A percentile compares a stretch with the other conserved stretches of the same genome.
Conservation (phyloP, 1,284 basidiomycete genomes). For the Mycena citricolor region DNA sequence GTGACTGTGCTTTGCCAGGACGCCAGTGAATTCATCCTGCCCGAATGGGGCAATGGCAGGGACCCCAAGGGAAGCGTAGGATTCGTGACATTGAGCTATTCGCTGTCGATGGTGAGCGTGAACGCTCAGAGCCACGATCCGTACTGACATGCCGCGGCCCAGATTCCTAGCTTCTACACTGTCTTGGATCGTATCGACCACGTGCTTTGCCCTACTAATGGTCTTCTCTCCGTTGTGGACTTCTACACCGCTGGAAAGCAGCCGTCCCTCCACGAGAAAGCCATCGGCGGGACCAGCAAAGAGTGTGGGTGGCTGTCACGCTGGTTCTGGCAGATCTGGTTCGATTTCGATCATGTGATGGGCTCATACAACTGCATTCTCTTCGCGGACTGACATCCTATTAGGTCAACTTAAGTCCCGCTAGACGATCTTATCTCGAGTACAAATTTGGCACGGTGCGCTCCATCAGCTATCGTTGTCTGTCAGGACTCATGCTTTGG, state of each 20-base stretch:
- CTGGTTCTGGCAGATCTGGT: slow-evolving; percentile 86
- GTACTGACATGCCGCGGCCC: slow-evolving; percentile 3
- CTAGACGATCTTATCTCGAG: slow-evolving; percentile 74
- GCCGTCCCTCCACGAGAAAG: slow-evolving; percentile 57
- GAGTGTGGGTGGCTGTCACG: slow-evolving; percentile 73
- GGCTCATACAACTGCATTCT: slow-evolving; percentile 37
- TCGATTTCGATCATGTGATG: slow-evolving; percentile 82
- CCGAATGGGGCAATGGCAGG: slow-evolving; percentile 52
- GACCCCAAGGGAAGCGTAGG: slow-evolving; percentile 57
- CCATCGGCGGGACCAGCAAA: slow-evolving; percentile 70
- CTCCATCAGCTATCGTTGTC: slow-evolving; percentile 12
- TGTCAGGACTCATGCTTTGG: slow-evolving; percentile 3
- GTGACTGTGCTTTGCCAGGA: slow-evolving; percentile 77
- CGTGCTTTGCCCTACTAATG: slow-evolving; percentile 63
- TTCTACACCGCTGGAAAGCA: slow-evolving; percentile 75
- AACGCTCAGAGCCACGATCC: too few species aligned
- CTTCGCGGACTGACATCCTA: not conserved
- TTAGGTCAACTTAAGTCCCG: slow-evolving; percentile 54
- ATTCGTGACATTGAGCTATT: slow-evolving; percentile 72
- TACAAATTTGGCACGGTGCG: slow-evolving; percentile 75
- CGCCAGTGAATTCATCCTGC: slow-evolving; percentile 67
- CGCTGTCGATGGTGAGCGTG: slow-evolving; percentile 66
- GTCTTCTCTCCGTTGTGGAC: slow-evolving; percentile 74
- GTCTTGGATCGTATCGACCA: slow-evolving; percentile 72
- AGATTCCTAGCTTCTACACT: slow-evolving; percentile 74